Percentiles rank a stretch among this genome's conserved stretches.
These are phyloP conservation scores for Arabidopsis lyrata DNA, from an alignment of 441 rosid species.

Conservation along the genomic window DNA sequence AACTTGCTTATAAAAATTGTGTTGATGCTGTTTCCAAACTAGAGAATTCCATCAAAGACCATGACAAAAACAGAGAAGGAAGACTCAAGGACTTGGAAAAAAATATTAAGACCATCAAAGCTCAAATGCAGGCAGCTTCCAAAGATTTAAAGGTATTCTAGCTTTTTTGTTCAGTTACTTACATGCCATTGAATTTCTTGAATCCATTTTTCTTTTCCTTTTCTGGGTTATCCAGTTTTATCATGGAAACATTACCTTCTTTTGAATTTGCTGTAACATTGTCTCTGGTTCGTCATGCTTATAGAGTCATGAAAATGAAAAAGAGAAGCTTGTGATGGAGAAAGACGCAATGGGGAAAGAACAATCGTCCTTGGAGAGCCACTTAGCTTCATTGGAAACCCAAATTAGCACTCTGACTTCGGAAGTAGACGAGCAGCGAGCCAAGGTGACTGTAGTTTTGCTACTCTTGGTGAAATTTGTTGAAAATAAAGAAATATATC, in stretches of 20 bases:
- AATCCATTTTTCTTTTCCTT: slow-evolving; percentile 24
- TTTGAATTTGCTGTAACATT: slow-evolving; percentile 23
- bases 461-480: slow-evolving; percentile 21
- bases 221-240: slow-evolving; percentile 7
- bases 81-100: slow-evolving; percentile 85
- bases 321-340: slow-evolving; percentile 90
- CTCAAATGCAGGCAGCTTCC: slow-evolving; percentile 79
- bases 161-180: slow-evolving; percentile 8
- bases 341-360: slow-evolving; percentile 86
- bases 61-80: slow-evolving; percentile 82
- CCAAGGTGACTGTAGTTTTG: slow-evolving; percentile 61
- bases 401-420: slow-evolving; percentile 68
- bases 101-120: slow-evolving; percentile 73
- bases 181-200: slow-evolving; percentile 14
- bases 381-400: slow-evolving; percentile 62
- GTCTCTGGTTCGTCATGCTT: slow-evolving; percentile 39
- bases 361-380: slow-evolving; percentile 79
- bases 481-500: slow-evolving; percentile 15
- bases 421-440: slow-evolving; percentile 77
- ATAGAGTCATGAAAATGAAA: slow-evolving; percentile 85
- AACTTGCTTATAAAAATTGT: slow-evolving; percentile 63
- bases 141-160: slow-evolving; percentile 85
- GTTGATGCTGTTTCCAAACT: slow-evolving; percentile 62
- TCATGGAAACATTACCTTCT: slow-evolving; percentile 15
- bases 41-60: slow-evolving; percentile 90